Evolutionary conservation across 192 early-diverging fungal species (phyloP).

Genomic region (Linnemannia schmuckeri): DNA sequence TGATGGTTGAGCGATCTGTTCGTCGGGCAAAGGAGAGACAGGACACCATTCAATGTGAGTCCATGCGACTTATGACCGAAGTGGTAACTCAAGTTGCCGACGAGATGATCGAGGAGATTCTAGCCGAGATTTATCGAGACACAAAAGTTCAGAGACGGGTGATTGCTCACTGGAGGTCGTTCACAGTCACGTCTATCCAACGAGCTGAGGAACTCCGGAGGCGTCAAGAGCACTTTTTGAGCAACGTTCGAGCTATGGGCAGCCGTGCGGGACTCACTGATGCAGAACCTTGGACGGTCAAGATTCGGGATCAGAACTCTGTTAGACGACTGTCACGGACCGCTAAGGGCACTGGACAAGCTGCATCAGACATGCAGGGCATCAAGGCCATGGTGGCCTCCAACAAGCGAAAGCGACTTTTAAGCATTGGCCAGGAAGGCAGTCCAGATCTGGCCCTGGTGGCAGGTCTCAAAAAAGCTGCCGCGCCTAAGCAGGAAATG

Average conservation of each 20-base stretch:
- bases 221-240: constrained; percentile 38
- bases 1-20: constrained; percentile 22
- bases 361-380: neutral
- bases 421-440: constrained; percentile 39
- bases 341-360: neutral
- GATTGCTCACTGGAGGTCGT: constrained; percentile 18
- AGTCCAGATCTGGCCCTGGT: constrained; percentile 34
- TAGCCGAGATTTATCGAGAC: constrained; percentile 35
- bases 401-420: constrained; percentile 36
- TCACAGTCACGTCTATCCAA: constrained; percentile 14
- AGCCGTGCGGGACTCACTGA: constrained; percentile 35
- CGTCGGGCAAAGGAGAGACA: constrained; percentile 26
- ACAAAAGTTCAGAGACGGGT: constrained; percentile 14
- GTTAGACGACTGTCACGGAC: neutral
- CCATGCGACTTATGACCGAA: neutral
- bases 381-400: constrained; percentile 33
- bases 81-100: constrained; percentile 15
- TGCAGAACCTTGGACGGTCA: constrained; percentile 13
- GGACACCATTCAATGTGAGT: constrained; percentile 10
- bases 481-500: constrained; percentile 37
- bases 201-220: constrained; percentile 36
- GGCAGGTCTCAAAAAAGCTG: constrained; percentile 28
- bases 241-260: constrained; percentile 37
- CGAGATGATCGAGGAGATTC: neutral
- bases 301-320: constrained; percentile 27